phyloP scores from a whole-genome alignment of 352 stramenopile genomes.

The Phytophthora sojae region DNA sequence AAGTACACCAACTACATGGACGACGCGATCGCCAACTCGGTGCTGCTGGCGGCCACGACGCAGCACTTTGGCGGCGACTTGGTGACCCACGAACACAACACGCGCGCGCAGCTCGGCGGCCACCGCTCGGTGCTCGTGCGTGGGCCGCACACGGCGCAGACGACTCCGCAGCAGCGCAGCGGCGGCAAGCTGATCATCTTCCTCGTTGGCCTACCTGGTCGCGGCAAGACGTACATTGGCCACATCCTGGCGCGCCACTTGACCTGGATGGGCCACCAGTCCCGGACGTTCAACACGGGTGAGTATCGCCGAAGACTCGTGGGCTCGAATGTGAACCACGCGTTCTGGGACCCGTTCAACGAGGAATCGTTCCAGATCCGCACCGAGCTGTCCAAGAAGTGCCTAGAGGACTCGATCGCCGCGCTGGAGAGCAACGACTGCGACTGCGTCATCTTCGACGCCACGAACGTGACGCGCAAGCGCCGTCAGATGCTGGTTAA shows the following conservation, averaged over 20 bases:
- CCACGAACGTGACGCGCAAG: conserved; percentile 83
- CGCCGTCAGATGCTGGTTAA: conserved; percentile 67
- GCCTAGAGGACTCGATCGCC: conserved; percentile 73
- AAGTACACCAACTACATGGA: conserved; percentile 83
- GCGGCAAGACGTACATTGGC: conserved; percentile 89
- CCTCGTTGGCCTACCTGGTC: conserved; percentile 75
- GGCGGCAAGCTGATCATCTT: conserved; percentile 86
- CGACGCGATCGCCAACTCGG: conserved; percentile 70
- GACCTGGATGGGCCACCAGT: conserved; percentile 88
- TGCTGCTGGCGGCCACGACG: conserved; percentile 80
- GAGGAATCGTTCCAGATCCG: conserved; percentile 75
- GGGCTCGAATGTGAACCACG: conserved; percentile 74
- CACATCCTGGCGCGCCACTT: conserved; percentile 84
- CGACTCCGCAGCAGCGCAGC: conserved; percentile 44
- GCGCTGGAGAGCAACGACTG: conserved; percentile 73
- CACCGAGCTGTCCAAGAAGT: conserved; percentile 71
- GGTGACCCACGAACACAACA: conserved; percentile 82
- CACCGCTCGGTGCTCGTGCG: conserved; percentile 75
- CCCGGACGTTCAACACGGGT: conserved; percentile 84
- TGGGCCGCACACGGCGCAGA: conserved; percentile 42
- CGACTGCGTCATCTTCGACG: conserved; percentile 86
- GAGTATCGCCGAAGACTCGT: conserved; percentile 81
- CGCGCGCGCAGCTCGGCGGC: conserved; percentile 70
- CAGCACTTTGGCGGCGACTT: conserved; percentile 89
- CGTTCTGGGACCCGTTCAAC: conserved; percentile 86